Conservation (phyloP, 371 early-diverging fungal species). For the Parasitella parasitica region DNA sequence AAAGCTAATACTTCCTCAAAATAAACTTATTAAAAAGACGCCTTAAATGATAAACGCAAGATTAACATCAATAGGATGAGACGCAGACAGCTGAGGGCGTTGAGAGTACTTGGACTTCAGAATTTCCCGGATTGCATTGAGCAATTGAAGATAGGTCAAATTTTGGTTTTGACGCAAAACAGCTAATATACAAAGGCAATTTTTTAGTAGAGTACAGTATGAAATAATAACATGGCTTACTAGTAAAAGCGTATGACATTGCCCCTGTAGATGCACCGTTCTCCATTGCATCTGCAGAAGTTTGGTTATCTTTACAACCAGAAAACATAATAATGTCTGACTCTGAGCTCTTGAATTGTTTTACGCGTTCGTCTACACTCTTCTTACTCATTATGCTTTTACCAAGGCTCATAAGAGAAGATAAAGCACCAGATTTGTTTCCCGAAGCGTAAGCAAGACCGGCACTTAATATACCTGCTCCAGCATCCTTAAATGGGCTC, state of each 20-base stretch:
- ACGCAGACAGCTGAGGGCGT: constrained; percentile 81
- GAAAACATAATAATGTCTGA: constrained; percentile 88
- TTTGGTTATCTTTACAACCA: constrained; percentile 89
- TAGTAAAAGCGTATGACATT: constrained; percentile 82
- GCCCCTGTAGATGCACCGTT: constrained; percentile 76
- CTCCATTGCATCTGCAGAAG: constrained; percentile 81
- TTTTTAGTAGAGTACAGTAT: too few species aligned
- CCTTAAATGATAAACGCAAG: constrained; percentile 65
- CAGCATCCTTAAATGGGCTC: constrained; percentile 50
- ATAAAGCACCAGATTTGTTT: constrained; percentile 41
- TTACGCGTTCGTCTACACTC: constrained; percentile 34
- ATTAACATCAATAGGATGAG: constrained; percentile 78
- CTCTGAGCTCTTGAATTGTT: constrained; percentile 55
- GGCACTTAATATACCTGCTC: constrained; percentile 41
- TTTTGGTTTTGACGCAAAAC: constrained; percentile 59
- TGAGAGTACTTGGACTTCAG: constrained; percentile 74
- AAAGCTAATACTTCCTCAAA: too few species aligned
- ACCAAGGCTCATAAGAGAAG: constrained; percentile 49
- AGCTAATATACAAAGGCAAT: too few species aligned
- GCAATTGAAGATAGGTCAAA: constrained; percentile 73
- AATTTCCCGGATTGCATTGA: constrained; percentile 70
- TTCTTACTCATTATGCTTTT: constrained; percentile 39
- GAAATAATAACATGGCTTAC: too few species aligned
- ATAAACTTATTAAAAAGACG: background rate
- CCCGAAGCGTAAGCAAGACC: constrained; percentile 57